Evolutionary conservation across 106 monocot genomes (phyloP), one percentile per base, ranked within the genome.

Genomic region (Dendrobium huoshanense): DNA sequence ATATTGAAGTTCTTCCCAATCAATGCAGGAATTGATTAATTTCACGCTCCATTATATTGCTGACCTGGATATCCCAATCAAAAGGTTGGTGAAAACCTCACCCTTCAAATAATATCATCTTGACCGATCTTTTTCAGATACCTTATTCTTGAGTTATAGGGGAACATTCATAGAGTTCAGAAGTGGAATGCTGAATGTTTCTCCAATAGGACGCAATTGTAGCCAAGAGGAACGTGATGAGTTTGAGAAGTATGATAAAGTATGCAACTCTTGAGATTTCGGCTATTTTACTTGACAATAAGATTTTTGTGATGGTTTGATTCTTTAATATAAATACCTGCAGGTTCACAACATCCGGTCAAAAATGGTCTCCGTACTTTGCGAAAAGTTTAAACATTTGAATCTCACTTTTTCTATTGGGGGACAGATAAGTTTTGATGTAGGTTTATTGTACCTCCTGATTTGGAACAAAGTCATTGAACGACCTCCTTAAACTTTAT

Each of bases 121-220:
- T 48, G 0, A 70, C 70, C 29, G 31, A 33, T 70, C 72, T 67
- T 17, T 49, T 75, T 80, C 81, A 5, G 31, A 78, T 80, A 5
- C 5, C 61, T 83, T 68, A 16, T 68, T 77, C 8, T 33, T 68
- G 8, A 65, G 6, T 76, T 77, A 37, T 61, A 98, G 98, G 87
- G 98, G 98, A n/a, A 98, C 98, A 81, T 98, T 98, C 82, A 90
- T 98, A 42, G 98, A 98, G 78, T 95, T 98, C 80, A 89, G 98
- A 37, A 94, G 87, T 81, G 98, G 98, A 77, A 98, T 98, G 98
- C 76, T 98, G 72, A 98, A 98, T 85, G 91, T 98, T 72, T 98
- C 98, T 18, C 98, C 98, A 54, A 98, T 98, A 77, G 98, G 98
- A 49, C 75, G 94, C 81, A 98, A 95, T 20, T 98, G 98, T 83